These are phyloP conservation scores for Raphanus hybrid DNA, from an alignment of 441 rosid genomes.

Conservation along the genomic window DNA sequence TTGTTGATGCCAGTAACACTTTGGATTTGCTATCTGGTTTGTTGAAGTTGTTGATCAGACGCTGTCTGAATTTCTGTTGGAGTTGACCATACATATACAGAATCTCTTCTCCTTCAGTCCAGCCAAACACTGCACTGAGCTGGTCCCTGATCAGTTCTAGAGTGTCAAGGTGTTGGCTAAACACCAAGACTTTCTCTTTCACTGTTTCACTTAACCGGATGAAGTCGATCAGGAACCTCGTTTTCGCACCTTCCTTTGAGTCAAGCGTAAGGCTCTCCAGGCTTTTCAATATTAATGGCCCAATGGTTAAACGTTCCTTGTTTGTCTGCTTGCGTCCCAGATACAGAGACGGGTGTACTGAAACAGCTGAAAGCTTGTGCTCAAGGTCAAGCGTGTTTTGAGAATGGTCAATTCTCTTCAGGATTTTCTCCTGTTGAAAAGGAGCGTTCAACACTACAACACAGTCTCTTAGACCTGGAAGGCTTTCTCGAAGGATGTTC, in stretches of 20 bases:
- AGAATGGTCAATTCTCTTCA: constrained; percentile 42
- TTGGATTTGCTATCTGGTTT: constrained; percentile 50
- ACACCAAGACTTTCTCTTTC: constrained; percentile 72
- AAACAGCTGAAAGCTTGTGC: constrained; percentile 47
- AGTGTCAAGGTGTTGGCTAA: constrained; percentile 65
- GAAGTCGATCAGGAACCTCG: constrained; percentile 62
- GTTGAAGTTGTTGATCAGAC: constrained; percentile 58
- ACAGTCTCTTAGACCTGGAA: constrained; percentile 68
- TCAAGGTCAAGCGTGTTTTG: constrained; percentile 35
- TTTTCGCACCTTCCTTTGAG: constrained; percentile 60
- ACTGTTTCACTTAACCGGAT: constrained; percentile 47
- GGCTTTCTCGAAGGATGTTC: constrained; percentile 53
- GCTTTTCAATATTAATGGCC: neutral
- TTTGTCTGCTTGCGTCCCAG: constrained; percentile 17
- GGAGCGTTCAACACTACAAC: constrained; percentile 59
- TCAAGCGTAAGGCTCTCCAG: constrained; percentile 41
- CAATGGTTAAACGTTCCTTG: constrained; percentile 27
- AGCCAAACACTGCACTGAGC: constrained; percentile 43
- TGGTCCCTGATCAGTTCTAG: constrained; percentile 53
- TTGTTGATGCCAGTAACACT: constrained; percentile 77
- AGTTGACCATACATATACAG: constrained; percentile 58
- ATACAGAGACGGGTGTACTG: constrained; percentile 44
- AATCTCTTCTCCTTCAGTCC: constrained; percentile 60
- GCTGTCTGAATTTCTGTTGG: constrained; percentile 53
- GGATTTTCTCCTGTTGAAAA: constrained; percentile 53